Conservation (phyloP, 345 rosid genomes). For the Eucalyptus cloeziana region DNA sequence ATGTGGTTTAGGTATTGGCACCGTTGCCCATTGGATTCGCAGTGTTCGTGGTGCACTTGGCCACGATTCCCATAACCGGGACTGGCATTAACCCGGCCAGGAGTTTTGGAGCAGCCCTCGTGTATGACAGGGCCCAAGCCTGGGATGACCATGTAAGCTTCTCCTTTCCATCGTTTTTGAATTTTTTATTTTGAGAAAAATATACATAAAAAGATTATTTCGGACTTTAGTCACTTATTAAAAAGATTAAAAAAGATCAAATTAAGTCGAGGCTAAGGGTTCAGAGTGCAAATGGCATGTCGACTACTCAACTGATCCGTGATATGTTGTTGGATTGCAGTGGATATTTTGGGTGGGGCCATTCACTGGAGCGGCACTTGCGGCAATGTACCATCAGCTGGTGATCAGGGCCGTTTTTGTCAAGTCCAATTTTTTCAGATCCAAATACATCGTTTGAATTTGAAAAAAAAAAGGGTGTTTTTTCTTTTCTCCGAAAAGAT, state of each 20-base stretch:
- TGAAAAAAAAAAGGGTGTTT: background rate
- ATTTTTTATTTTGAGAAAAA: background rate
- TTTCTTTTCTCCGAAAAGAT: background rate
- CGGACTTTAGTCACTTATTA: background rate
- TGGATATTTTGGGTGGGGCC: constrained; percentile 43
- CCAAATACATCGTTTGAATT: background rate
- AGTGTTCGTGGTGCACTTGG: background rate
- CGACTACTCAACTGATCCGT: background rate
- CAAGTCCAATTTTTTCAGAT: constrained; percentile 3
- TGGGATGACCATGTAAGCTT: background rate
- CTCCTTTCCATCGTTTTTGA: background rate
- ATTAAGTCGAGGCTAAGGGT: background rate
- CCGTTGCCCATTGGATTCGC: background rate
- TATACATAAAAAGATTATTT: background rate
- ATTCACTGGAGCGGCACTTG: constrained; percentile 26
- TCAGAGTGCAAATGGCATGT: background rate
- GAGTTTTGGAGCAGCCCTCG: background rate
- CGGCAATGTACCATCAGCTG: constrained; percentile 25
- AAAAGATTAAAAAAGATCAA: background rate
- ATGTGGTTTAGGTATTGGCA: background rate
- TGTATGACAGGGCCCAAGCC: background rate
- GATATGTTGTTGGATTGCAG: background rate
- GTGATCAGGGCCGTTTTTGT: constrained; percentile 30
- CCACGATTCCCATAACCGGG: background rate
- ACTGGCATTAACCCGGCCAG: background rate